Evolutionary conservation across 1,284 basidiomycete species (phyloP).

Genomic region (Cutaneotrichosporon dermatis): DNA sequence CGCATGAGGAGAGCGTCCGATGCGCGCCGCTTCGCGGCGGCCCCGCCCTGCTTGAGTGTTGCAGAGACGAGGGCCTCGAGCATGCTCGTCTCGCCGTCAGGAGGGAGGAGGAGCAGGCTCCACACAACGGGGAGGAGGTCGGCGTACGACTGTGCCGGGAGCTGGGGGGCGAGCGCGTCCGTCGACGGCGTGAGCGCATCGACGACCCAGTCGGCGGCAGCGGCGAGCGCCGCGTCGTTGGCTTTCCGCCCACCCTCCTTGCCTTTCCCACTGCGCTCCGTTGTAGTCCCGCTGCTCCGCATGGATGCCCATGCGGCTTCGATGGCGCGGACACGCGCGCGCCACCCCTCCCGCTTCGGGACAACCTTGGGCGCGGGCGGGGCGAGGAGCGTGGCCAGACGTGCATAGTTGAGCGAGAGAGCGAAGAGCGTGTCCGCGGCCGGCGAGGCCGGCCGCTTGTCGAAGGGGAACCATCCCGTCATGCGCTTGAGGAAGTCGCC

Average conservation of each 20-base stretch:
- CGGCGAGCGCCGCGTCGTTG: slow-evolving; percentile 30
- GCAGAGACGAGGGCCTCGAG: slow-evolving; percentile 29
- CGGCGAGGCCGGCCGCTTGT: neutral
- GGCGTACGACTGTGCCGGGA: slow-evolving; percentile 62
- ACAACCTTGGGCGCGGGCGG: slow-evolving; percentile 22
- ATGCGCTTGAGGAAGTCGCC: slow-evolving; percentile 52
- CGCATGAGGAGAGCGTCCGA: slow-evolving; percentile 64
- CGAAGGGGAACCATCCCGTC: slow-evolving; percentile 77
- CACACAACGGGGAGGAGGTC: slow-evolving; percentile 77
- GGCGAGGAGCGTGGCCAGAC: slow-evolving; percentile 32
- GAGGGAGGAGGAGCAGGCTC: slow-evolving; percentile 62
- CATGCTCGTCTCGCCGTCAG: slow-evolving; percentile 44
- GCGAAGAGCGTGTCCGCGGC: slow-evolving; percentile 20
- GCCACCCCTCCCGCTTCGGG: slow-evolving; percentile 23
- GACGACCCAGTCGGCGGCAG: slow-evolving; percentile 60
- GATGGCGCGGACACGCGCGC: slow-evolving; percentile 27
- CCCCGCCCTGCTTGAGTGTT: slow-evolving; percentile 48
- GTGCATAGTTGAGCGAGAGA: slow-evolving; percentile 59
- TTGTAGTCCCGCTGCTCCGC: no score
- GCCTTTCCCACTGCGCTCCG: no score
- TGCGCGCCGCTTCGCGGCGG: slow-evolving; percentile 25
- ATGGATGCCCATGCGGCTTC: slow-evolving; percentile 29
- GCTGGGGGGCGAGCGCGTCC: slow-evolving; percentile 50
- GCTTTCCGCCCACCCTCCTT: slow-evolving; percentile 1
- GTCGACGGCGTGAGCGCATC: slow-evolving; percentile 54